Evolutionary conservation across 1,284 basidiomycete genomes (phyloP), one percentile per base, ranked within the genome.

Genomic region (Ceratobasidium sp.): DNA sequence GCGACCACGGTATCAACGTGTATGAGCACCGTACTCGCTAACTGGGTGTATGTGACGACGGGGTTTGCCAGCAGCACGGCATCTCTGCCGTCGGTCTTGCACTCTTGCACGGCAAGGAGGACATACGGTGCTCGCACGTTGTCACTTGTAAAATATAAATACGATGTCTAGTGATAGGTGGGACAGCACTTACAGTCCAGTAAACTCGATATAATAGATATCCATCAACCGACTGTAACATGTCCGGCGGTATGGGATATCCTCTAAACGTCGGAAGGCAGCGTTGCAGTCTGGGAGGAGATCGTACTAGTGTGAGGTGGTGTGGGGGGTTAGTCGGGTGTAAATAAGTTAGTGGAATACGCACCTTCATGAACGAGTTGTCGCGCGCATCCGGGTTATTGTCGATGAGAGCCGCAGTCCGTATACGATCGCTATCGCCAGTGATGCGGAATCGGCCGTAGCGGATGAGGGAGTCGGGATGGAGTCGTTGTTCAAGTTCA

Each of bases 291-390:
- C 43, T 17, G 62, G 62, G 5, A 40, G 9, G 3, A 44, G 37
- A 25, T 40, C 17, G n/a, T 40, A 65, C 62, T 65, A n/a, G 32
- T 6, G 29, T 1, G 22, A 11, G 34, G 62, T 44, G 25, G 25
- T 29, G 25, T 1, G 25, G 1, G 25, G 17, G 7, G n/a, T 8
- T 22, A 5, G 25, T 1, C 2, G 3, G 29, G 6, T 40, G 32
- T 13, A 51, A 13, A 25, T 22, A 1, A 29, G 17, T 17, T 34
- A 9, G 22, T 11, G 13, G 11, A 15, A 29, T 49, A 4, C 17
- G 9, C 51, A 66, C 64, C 32, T 46, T 66, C 5, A 66, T 46
- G 22, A 51, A 66, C 2, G 44, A 66, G 32, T 66, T 66, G 44
- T 51, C 44, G 19, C 64, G 44, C 4, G 44, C 25, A 22, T 25